Conservation (phyloP, 352 stramenopile genomes). For the Elongisporangium senticosum region DNA sequence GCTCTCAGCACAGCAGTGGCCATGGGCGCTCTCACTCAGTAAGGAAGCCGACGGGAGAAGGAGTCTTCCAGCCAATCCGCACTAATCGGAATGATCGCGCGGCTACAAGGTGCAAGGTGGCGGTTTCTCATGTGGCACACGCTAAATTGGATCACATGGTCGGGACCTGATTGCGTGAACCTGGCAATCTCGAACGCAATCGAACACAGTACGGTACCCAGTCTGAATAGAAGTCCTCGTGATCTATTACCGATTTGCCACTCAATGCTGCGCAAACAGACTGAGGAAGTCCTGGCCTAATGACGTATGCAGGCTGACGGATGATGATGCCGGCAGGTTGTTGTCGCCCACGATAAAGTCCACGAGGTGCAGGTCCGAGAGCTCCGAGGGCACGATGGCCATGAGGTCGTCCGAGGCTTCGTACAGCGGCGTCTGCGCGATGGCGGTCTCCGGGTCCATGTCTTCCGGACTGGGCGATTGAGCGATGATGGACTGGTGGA, state of each 20-base stretch:
- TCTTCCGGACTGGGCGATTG: constrained; percentile 14
- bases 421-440: constrained; percentile 63
- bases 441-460: constrained; percentile 66
- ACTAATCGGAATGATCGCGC: neutral
- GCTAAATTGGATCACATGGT: neutral
- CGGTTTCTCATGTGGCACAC: neutral
- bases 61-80: neutral
- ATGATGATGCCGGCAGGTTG: constrained; percentile 9
- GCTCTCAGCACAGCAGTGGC: neutral
- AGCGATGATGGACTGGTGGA: constrained; percentile 1
- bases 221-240: neutral
- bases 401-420: constrained; percentile 42
- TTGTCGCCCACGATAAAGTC: constrained; percentile 50
- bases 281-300: constrained; percentile 73
- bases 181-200: constrained; percentile 1
- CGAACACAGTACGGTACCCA: neutral
- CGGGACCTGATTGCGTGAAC: neutral
- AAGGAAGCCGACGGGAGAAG: neutral
- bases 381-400: constrained; percentile 33
- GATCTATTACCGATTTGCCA: neutral
- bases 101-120: neutral
- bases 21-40: neutral
- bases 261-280: constrained; percentile 68
- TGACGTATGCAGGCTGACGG: constrained; percentile 53
- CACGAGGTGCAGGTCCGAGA: constrained; percentile 63